Evolutionary conservation across 257 asterid genomes (phyloP), one percentile per base, ranked within the genome.

Genomic region (Solanum microdontum): DNA sequence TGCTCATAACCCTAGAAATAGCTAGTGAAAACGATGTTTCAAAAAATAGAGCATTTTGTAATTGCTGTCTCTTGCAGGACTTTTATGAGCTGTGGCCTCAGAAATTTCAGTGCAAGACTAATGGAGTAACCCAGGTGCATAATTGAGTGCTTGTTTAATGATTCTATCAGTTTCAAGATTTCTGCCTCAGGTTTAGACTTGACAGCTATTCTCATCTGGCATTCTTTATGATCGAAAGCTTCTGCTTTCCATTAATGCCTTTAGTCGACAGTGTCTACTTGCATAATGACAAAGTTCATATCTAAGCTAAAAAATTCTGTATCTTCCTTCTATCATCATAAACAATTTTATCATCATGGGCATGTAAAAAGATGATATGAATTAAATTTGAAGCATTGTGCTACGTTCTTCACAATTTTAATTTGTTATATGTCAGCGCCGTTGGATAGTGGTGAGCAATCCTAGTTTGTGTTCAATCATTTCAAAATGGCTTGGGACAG

Each of bases 381-480:
- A 48, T 28, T 28, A 82, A 17, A 48, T 48, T 30, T 82, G 43
- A 82, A 48, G 43, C 85, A 30, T n/a, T 48, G 11, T 30, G 85
- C 85, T 30, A 32, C 1, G 6, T 3, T 82, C 85, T 82, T 87
- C 58, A 33, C 40, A 70, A 64, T 64, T 86, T 60, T 39, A 58
- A 58, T n/a, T 45, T 28, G 66, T 70, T 19, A 77, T 45, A 87
- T 87, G 21, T 51, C 91, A 92, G 94, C 91, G 94, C 30, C 91
- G 94, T 36, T 92, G 94, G 94, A 90, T 92, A 76, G 94, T 92
- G 87, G 94, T 92, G 90, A 91, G 94, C 92, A 92, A 92, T 92
- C 92, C 94, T 87, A 88, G 91, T 79, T 74, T 92, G 84, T 88
- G 92, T 88, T 87, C 92, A 37, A 90, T 92, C 88, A 91, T 92